A percentile compares a stretch with the other conserved stretches of the same genome.
These are phyloP conservation scores for Globisporangium radiosum DNA, from an alignment of 352 stramenopile genomes.

Conservation along the genomic window DNA sequence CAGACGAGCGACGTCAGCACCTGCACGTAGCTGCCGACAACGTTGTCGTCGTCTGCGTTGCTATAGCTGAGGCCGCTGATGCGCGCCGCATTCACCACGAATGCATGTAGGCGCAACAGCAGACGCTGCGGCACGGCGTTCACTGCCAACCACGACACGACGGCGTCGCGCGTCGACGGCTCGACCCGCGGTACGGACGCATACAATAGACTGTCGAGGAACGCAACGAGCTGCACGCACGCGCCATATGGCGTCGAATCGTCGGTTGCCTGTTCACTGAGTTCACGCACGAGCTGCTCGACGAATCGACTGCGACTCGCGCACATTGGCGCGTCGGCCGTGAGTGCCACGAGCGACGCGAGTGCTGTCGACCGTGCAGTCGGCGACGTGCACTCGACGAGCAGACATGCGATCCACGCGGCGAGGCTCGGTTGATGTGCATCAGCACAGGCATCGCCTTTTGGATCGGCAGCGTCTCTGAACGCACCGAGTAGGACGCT, in stretches of 20 bases:
- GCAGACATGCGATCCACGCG: constrained; percentile 5
- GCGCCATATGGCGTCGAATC: not conserved
- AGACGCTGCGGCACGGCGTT: not conserved
- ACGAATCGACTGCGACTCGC: constrained; percentile 10
- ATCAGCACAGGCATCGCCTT: not conserved
- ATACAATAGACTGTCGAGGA: constrained; percentile 6
- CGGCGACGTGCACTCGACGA: constrained; percentile 3
- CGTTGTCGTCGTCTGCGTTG: not conserved
- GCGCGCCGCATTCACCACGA: not conserved
- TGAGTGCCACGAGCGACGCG: not conserved
- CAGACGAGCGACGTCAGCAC: constrained; percentile 5
- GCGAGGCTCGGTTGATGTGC: not conserved
- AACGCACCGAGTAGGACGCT: not conserved
- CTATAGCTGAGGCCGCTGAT: not conserved
- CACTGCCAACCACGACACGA: constrained; percentile 7
- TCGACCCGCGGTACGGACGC: not conserved
- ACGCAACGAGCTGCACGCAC: constrained; percentile 4
- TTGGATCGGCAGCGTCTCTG: not conserved
- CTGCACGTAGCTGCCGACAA: constrained; percentile 5
- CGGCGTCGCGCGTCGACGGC: not conserved
- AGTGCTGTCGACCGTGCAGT: constrained; percentile 3
- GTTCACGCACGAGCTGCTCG: constrained; percentile 18
- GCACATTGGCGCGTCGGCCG: not conserved
- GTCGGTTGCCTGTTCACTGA: constrained; percentile 16
- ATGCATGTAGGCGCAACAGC: not conserved